These are phyloP conservation scores for Colletotrichum sp. DNA, from an alignment of 2,329 filamentous ascomycete species.

Conservation along the genomic window DNA sequence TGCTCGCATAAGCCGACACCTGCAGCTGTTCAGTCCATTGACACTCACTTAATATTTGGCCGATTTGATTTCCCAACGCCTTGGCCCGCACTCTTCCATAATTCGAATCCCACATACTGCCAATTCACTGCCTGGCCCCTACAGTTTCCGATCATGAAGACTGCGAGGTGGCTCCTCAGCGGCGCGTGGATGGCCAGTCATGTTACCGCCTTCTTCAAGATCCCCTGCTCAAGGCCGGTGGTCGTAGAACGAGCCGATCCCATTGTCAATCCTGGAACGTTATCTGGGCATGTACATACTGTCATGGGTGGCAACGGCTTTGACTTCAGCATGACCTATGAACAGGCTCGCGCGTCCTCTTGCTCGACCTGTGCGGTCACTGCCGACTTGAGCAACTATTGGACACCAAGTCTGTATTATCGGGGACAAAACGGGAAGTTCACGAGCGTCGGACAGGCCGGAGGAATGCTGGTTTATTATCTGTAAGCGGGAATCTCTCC, in stretches of 20 bases:
- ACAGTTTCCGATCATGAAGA: not conserved
- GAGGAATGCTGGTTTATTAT: slow-evolving; percentile 57
- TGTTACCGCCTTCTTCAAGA: slow-evolving; percentile 16
- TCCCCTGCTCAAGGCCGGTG: slow-evolving; percentile 20
- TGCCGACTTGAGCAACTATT: slow-evolving; percentile 71
- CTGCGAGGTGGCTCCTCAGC: not conserved
- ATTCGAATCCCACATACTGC: not conserved
- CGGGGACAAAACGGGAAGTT: slow-evolving; percentile 62
- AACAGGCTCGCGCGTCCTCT: slow-evolving; percentile 53
- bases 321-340: slow-evolving; percentile 56
- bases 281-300: slow-evolving; percentile 64
- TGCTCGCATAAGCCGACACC: not conserved
- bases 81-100: not conserved
- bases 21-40: not conserved
- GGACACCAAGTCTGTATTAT: slow-evolving; percentile 64
- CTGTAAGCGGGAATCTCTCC: slow-evolving; percentile 35
- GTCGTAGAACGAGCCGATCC: slow-evolving; percentile 58
- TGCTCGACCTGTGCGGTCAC: slow-evolving; percentile 71
- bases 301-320: slow-evolving; percentile 69
- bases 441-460: slow-evolving; percentile 42
- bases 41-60: not conserved
- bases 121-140: not conserved
- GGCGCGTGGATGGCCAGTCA: not conserved
- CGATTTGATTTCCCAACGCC: not conserved
- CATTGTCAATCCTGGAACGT: slow-evolving; percentile 57